Evolutionary conservation across 305 asterid species (phyloP), one percentile per base, ranked within the genome.

Genomic region (Fraxinus nigra): DNA sequence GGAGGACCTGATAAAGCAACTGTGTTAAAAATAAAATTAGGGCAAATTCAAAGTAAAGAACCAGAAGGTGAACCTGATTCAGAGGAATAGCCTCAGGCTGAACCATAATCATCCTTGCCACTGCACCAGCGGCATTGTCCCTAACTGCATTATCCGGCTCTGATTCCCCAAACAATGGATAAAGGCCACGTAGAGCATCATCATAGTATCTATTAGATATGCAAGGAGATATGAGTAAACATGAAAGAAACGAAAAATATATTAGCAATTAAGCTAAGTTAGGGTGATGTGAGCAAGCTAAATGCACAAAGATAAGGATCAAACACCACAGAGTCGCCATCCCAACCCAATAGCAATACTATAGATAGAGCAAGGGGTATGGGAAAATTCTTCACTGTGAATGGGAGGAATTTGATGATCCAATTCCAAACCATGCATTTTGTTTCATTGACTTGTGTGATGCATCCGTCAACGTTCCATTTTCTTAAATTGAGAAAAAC

Each of bases 61-160:
- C n/a, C 61, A 86, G 79, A 82, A 82, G 37, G 77, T 22, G 80
- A 79, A 96, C 99, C 97, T 96, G 98, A 89, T 90, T 87, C 78
- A 97, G 85, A 9, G 97, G 98, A 83, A 94, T 88, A 40, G 98
- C 87, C 85, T 94, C 96, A 5, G 97, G 96, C 79, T 97, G 92
- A 85, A 92, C 92, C 92, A 91, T 87, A 74, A 97, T 97, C 98
- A 97, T 94, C 90, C 98, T 90, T 85, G 99, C 97, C 85, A 97
- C 99, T 35, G 99, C 99, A 86, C 99, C 99, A 78, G 98, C 98
- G 59, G 99, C 98, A 86, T 97, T 97, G 87, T 97, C 98, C 86
- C 93, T 92, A 76, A 93, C 99, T 32, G 99, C 98, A 91, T 92
- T 91, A 89, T 94, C 98, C 72, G 95, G 94, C 88, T 97, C 99